Evolutionary conservation across 805 yeast species (phyloP), one percentile per base, ranked within the genome.

Genomic region (Candida bentonensis): DNA sequence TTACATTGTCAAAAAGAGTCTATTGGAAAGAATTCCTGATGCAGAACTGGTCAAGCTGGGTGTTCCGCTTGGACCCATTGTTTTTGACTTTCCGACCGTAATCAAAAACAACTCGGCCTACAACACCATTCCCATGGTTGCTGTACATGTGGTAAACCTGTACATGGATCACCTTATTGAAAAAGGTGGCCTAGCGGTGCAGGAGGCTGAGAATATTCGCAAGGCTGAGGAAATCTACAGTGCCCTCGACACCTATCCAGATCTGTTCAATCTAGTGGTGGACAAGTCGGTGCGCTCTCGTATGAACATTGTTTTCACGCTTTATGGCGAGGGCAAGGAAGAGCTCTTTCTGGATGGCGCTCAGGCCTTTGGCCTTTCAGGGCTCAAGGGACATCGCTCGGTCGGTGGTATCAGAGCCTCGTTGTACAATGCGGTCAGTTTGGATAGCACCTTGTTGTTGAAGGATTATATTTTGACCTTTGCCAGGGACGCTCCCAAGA

Each of bases 351-450:
- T 89, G 48, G 67, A 74, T 48, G 78, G 70, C 41, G 95, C 96
- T 2, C 71, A 67, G 21, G 73, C 61, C 22, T 58, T 51, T 46
- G 71, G 74, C 1, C 69, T 92, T 49, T 67, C 78, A 3, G 97
- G 96, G 4, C 71, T 89, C 56, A 84, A 87, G 65, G 97, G 98
- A 36, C 97, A 89, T 64, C 76, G 97, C 61, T 85, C 95, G 3
- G 97, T 89, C 39, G 97, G 97, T 43, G 98, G 98, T 23, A 82
- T 92, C 64, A 79, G 98, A 63, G 88, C 94, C 15, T 87, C 96
- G 13, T 67, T 87, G 44, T 88, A 89, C 63, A 89, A 92, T 57
- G 96, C 97, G 15, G 82, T 92, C 43, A 61, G 78, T 3, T 65
- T 75, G 41, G 69, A 72, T 21, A 75, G 84, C 54, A 79, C 77